Evolutionary conservation across 73 alveolate species (phyloP).

Genomic region (Symbiodinium natans): DNA sequence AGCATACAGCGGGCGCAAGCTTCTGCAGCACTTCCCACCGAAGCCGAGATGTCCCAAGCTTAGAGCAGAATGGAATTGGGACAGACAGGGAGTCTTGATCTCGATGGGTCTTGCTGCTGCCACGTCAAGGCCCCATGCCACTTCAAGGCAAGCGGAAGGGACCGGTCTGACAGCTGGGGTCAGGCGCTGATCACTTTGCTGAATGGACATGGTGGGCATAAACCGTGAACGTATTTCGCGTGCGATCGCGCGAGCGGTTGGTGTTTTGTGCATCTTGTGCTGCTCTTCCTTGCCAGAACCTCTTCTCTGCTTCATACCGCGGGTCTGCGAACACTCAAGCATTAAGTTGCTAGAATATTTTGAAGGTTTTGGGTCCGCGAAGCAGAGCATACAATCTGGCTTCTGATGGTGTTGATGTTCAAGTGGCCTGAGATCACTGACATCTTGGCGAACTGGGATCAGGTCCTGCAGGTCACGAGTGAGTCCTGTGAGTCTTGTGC

Average conservation of each 20-base stretch:
- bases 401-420: background rate
- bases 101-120: background rate
- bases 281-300: no score
- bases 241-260: no score
- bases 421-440: slow-evolving; percentile 17
- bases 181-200: no score
- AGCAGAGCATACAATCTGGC: background rate
- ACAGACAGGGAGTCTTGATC: background rate
- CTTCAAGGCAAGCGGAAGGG: slow-evolving; percentile 9
- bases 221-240: no score
- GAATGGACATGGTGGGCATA: no score
- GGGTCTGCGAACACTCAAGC: no score
- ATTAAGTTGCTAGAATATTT: no score
- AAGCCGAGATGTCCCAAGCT: background rate
- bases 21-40: no score
- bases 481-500: background rate
- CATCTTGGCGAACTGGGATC: slow-evolving; percentile 59
- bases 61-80: background rate
- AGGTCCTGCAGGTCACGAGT: slow-evolving; percentile 27
- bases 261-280: no score
- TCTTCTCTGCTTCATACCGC: no score
- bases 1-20: no score
- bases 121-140: background rate
- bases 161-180: background rate
- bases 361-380: no score